Base-by-base conservation (phyloP, 2,329 filamentous ascomycete genomes). In the Pleomassaria siparia region DNA sequence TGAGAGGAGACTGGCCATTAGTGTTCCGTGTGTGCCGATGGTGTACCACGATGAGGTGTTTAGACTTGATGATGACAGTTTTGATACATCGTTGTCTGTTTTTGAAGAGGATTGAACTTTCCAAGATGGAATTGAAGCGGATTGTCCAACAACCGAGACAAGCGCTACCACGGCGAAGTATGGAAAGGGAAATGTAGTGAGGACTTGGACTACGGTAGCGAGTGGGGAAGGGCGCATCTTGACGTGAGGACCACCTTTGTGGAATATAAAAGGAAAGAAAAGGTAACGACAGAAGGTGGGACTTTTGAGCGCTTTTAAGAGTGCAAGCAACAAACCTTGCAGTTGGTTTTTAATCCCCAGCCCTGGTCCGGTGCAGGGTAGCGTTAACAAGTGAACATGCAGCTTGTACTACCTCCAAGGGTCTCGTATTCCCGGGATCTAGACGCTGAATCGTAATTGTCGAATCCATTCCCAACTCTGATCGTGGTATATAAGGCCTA, bases 1-100 rank as follows among this genome's bases (percentile, higher is more conserved):
- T 8, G 76, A 68, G n/a, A 85, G 60, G 2, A 85, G 67, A 22
- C 80, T 80, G 1, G 75, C 78, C 76, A 85, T 80, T 2, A 84
- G 66, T 0, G 82, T 84, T 48, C 74, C 79, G 12, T 74, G 74
- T 0, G 80, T 71, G 5, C 72, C 62, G 29, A 80, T 68, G 10
- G 74, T 74, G 53, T 80, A 66, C 82, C 82, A 85, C 39, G 71
- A 68, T 1, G 74, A 73, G 0, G 75, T 75, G 53, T 83, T 68
- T 5, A 74, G 11, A 15, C 36, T 48, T 0, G 51, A 43, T 2
- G 44, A 39, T 5, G 63, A 66, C 16, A 66, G 51, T 24, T 49
- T 43, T 2, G 48, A 28, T 3, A 30, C 40, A 49, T 64, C 51
- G 13, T 53, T 43, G 11, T 40, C 43, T 24, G 40, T 33, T 13